Evolutionary conservation across 805 yeast species (phyloP).

Genomic region (Gaillardinia entomophila): DNA sequence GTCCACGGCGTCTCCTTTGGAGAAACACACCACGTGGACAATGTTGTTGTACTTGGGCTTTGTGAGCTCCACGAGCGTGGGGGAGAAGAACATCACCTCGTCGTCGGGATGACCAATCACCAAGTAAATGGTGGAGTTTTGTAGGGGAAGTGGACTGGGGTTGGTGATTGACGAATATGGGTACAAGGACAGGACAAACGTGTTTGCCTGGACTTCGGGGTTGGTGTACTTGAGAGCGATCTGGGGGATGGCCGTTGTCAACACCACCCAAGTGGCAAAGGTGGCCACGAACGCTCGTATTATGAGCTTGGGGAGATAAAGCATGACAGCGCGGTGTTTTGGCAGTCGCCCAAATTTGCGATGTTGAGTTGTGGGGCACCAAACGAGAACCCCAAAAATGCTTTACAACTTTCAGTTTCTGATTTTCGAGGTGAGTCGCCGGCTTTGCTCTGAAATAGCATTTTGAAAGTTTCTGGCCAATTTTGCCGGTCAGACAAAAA

Average conservation of each 20-base stretch:
- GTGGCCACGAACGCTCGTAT: conserved; percentile 15
- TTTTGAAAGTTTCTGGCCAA: too few relatives aligned
- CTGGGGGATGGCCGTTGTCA: conserved; percentile 38
- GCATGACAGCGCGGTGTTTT: neutral
- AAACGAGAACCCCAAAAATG: too few relatives aligned
- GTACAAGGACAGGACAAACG: conserved; percentile 16
- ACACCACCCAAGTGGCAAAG: conserved; percentile 30
- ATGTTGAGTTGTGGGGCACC: too few relatives aligned
- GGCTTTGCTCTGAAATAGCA: too few relatives aligned
- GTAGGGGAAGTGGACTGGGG: conserved; percentile 26
- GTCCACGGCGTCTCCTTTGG: conserved; percentile 62
- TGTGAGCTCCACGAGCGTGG: conserved; percentile 53
- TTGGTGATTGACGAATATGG: conserved; percentile 34
- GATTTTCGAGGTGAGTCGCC: too few relatives aligned
- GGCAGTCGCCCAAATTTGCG: too few relatives aligned
- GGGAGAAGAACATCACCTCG: conserved; percentile 95
- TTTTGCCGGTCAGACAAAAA: too few relatives aligned
- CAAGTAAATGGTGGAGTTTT: conserved; percentile 37
- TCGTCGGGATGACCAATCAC: conserved; percentile 97
- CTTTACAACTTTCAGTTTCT: too few relatives aligned
- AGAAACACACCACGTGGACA: conserved; percentile 61
- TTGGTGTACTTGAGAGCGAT: conserved; percentile 21
- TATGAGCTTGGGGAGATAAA: conserved; percentile 2
- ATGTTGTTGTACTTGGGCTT: conserved; percentile 44
- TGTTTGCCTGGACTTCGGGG: conserved; percentile 19